These are phyloP conservation scores for Aaosphaeria arxii DNA, from an alignment of 2,329 filamentous ascomycete species.

Conservation along the genomic window DNA sequence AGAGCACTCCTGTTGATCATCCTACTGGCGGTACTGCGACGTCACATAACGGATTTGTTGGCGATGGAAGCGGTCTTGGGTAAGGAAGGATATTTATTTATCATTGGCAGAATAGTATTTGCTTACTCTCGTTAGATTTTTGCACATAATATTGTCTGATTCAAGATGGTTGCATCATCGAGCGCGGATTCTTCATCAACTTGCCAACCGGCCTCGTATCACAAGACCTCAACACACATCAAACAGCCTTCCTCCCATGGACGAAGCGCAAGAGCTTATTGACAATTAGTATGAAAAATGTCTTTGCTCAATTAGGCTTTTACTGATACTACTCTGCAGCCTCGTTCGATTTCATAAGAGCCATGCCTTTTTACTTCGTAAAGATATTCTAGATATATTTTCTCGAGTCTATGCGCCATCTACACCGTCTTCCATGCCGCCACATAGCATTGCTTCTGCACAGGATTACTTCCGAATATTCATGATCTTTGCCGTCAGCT, in stretches of 20 bases:
- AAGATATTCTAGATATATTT: constrained; percentile 7
- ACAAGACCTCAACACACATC: constrained; percentile 1
- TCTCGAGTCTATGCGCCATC: constrained; percentile 5
- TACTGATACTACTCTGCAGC: not conserved
- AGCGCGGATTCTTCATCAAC: constrained; percentile 8
- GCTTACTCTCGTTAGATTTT: constrained; percentile 1
- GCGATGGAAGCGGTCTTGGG: constrained; percentile 13
- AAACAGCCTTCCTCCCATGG: not conserved
- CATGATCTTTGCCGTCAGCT: constrained; percentile 39
- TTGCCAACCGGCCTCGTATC: constrained; percentile 9
- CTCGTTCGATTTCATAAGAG: constrained; percentile 10
- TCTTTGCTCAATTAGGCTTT: not conserved
- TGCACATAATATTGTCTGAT: constrained; percentile 12
- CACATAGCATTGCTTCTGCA: not conserved
- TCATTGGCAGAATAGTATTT: no score
- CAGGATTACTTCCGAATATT: constrained; percentile 37
- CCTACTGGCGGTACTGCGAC: constrained; percentile 4
- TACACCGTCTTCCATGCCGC: not conserved
- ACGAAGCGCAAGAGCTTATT: not conserved
- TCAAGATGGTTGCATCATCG: constrained; percentile 12
- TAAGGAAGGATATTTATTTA: not conserved
- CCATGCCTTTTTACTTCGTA: constrained; percentile 8
- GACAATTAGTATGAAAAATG: not conserved
- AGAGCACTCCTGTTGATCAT: not conserved
- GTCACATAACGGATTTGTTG: constrained; percentile 7